Conservation (phyloP, 1,284 basidiomycete species). For the Cryptococcus floricola region DNA sequence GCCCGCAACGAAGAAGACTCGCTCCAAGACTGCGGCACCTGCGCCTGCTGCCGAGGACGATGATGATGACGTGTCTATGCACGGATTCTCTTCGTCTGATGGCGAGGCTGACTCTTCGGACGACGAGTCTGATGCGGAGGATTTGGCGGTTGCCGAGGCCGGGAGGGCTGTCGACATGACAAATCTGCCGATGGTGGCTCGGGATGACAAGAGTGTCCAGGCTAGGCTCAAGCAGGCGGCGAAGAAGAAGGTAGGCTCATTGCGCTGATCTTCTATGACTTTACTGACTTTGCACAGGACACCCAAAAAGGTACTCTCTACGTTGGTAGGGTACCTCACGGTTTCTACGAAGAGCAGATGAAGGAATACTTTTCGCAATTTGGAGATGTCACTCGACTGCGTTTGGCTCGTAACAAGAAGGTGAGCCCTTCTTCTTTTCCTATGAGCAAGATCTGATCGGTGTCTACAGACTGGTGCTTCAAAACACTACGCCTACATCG, state of each 20-base stretch:
- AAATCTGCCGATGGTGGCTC: slow-evolving; percentile 74
- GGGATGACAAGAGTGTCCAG: slow-evolving; percentile 75
- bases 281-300: slow-evolving; percentile 22
- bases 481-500: slow-evolving; percentile 96
- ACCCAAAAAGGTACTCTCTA: slow-evolving; percentile 77
- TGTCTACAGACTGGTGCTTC: slow-evolving; percentile 75
- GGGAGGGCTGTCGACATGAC: slow-evolving; percentile 57
- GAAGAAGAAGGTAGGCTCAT: slow-evolving; percentile 62
- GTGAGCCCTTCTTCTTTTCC: slow-evolving; percentile 48
- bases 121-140: slow-evolving; percentile 65
- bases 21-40: slow-evolving; percentile 7
- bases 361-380: slow-evolving; percentile 92
- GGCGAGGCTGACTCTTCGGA: slow-evolving; percentile 69
- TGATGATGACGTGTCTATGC: slow-evolving; percentile 53
- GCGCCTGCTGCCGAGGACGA: slow-evolving; percentile 23
- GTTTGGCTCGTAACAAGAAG: slow-evolving; percentile 90
- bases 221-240: slow-evolving; percentile 78
- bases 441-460: neutral
- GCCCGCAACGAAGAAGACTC: slow-evolving; percentile 10
- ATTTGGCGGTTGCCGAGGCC: slow-evolving; percentile 49
- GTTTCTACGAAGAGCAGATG: slow-evolving; percentile 95
- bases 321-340: slow-evolving; percentile 88
- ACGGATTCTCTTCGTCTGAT: slow-evolving; percentile 62
- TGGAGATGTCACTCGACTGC: slow-evolving; percentile 80
- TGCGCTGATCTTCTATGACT: neutral